Conservation (phyloP, 192 early-diverging fungal species). For the Podila horticola region DNA sequence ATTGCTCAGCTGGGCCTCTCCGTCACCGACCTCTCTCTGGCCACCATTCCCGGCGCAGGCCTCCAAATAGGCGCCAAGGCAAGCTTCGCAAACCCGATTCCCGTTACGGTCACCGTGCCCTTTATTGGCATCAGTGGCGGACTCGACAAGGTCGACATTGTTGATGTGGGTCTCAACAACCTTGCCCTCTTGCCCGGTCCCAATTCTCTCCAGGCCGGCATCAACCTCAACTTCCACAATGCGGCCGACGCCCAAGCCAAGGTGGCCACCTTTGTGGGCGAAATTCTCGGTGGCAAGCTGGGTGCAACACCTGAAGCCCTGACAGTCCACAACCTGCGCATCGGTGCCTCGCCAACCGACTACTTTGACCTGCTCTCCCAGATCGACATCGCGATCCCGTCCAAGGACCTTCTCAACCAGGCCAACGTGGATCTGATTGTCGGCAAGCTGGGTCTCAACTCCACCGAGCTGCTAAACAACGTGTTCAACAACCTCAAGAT, state of each 20-base stretch:
- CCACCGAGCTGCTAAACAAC: conserved; percentile 8
- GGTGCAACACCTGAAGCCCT: conserved; percentile 41
- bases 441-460: conserved; percentile 25
- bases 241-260: conserved; percentile 27
- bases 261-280: conserved; percentile 37
- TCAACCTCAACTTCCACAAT: conserved; percentile 44
- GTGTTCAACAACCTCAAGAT: conserved; percentile 39
- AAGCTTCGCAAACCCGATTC: conserved; percentile 44
- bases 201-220: conserved; percentile 28
- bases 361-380: conserved; percentile 48
- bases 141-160: conserved; percentile 39
- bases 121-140: conserved; percentile 44
- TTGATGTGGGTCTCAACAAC: conserved; percentile 33
- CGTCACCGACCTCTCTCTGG: conserved; percentile 30
- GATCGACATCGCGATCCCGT: conserved; percentile 46
- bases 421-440: conserved; percentile 18
- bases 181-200: conserved; percentile 25
- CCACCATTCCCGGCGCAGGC: conserved; percentile 39
- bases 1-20: conserved; percentile 33
- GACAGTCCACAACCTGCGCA: conserved; percentile 45
- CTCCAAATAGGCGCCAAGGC: conserved; percentile 35
- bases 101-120: conserved; percentile 37
- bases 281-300: conserved; percentile 32
- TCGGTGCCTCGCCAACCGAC: conserved; percentile 43
- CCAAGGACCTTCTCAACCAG: conserved; percentile 34